Conservation (phyloP, 495 filamentous ascomycete species). For the Xylaria bambusicola region DNA sequence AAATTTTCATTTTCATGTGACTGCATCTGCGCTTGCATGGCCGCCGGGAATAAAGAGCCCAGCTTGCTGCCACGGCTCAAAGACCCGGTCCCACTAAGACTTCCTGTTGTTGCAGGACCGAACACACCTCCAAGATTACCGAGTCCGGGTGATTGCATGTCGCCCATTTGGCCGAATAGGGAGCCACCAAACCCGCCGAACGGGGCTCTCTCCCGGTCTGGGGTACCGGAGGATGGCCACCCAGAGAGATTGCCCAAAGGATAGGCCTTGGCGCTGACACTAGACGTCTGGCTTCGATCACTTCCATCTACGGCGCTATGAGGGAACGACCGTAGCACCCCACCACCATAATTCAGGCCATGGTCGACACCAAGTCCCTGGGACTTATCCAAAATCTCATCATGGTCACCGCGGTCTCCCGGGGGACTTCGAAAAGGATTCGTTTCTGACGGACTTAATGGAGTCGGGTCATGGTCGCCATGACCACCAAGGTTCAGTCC, state of each 20-base stretch:
- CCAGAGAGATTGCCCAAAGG: constrained; percentile 66
- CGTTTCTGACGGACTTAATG: constrained; percentile 87
- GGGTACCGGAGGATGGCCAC: constrained; percentile 74
- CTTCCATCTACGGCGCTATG: constrained; percentile 64
- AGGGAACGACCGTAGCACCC: constrained; percentile 49
- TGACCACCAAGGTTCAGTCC: constrained; percentile 65
- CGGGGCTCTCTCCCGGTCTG: constrained; percentile 71
- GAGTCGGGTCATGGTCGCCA: constrained; percentile 49
- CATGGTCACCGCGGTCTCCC: constrained; percentile 70
- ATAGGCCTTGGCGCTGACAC: constrained; percentile 73
- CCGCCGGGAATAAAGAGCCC: constrained; percentile 79
- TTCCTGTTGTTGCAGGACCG: constrained; percentile 42
- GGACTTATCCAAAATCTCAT: constrained; percentile 59
- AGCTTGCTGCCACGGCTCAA: constrained; percentile 78
- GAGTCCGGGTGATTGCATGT: constrained; percentile 74
- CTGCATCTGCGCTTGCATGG: constrained; percentile 88
- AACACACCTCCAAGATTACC: constrained; percentile 58
- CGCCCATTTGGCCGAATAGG: constrained; percentile 69
- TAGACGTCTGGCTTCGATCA: constrained; percentile 89
- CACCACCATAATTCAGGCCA: constrained; percentile 44
- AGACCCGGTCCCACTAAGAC: constrained; percentile 57
- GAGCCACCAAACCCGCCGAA: constrained; percentile 70
- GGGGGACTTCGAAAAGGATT: constrained; percentile 97
- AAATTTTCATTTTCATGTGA: constrained; percentile 57
- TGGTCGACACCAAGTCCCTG: constrained; percentile 44